Evolutionary conservation across 1,284 basidiomycete species (phyloP).

Genomic region (Fomitopsis palustris): DNA sequence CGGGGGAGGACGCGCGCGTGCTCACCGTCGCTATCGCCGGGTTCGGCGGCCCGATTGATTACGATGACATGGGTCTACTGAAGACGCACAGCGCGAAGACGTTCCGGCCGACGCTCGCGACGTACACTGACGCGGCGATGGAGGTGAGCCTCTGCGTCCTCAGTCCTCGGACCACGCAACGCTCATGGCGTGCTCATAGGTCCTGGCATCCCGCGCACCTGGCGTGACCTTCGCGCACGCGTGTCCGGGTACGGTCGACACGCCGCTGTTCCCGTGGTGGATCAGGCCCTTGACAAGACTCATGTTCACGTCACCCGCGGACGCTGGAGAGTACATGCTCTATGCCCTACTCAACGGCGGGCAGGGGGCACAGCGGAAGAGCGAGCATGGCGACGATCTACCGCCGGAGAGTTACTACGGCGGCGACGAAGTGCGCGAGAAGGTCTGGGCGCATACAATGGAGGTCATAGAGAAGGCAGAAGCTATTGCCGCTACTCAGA

Average conservation of each 20-base stretch:
- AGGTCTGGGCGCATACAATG: slow-evolving; percentile 46
- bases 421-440: slow-evolving; percentile 34
- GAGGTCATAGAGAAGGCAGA: slow-evolving; percentile 19
- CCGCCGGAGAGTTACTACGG: slow-evolving; percentile 35
- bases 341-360: slow-evolving; percentile 30
- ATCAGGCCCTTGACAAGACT: slow-evolving; percentile 26
- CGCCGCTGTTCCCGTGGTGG: slow-evolving; percentile 23
- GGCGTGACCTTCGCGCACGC: slow-evolving; percentile 30
- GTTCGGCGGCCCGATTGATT: slow-evolving; percentile 20
- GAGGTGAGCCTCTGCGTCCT: slow-evolving; percentile 18
- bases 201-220: slow-evolving; percentile 25
- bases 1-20: slow-evolving; percentile 24
- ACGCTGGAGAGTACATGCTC: slow-evolving; percentile 43
- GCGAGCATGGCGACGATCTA: slow-evolving; percentile 36
- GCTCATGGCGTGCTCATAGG: neutral
- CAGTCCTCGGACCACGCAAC: neutral
- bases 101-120: slow-evolving; percentile 19
- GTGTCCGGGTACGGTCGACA: slow-evolving; percentile 31
- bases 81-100: slow-evolving; percentile 22
- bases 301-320: slow-evolving; percentile 27
- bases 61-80: slow-evolving; percentile 32
- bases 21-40: slow-evolving; percentile 20
- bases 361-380: slow-evolving; percentile 32
- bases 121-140: slow-evolving; percentile 33
- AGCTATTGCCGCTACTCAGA: no score